Evolutionary conservation across 805 yeast species (phyloP), one percentile per base, ranked within the genome.

Genomic region (Yarrowia osloensis): DNA sequence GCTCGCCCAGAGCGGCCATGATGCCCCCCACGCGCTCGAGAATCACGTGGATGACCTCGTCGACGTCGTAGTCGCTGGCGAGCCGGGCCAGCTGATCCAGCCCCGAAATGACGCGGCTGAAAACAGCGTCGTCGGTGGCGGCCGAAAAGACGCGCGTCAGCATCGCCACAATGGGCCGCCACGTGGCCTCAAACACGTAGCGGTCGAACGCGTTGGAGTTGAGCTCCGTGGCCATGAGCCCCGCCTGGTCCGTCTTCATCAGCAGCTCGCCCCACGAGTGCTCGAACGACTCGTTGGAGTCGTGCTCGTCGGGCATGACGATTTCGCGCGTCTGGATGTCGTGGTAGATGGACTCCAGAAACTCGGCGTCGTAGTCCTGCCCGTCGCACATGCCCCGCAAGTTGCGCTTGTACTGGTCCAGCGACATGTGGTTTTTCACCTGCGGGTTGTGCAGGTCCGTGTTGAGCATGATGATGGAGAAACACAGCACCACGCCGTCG

Each of bases 301-400:
- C 96, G 72, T 94, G 98, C 73, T 95, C 99, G 73, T 95, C 98
- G 0, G 99, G 98, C 93, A 96, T 90, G 59, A 95, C 91, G 70
- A 95, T 95, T 77, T 95, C 99, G 65, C 89, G 85, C 67, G 88
- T 90, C 69, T 86, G 83, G 67, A 95, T 93, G 1, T 96, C 89
- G 28, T 84, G 79, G 76, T 90, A 95, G 28, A 94, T 91, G 70
- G 85, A 89, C 68, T 88, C 86, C 69, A 94, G 80, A 74, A 91
- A 94, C 90, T 97, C 92, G 26, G 82, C 82, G 3, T 96, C 94
- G 79, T 90, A 93, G 77, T 93, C 95, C 40, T 84, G 82, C 31
- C 82, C 82, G 22, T 85, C 85, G 70, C 87, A 88, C 28, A 91
- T 89, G 7, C 97, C 97, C 70, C 90, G 83, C 69, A 95, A 79